Base-by-base conservation (phyloP, 768 basidiomycete species). In the Mycena olivaceomarginata region DNA sequence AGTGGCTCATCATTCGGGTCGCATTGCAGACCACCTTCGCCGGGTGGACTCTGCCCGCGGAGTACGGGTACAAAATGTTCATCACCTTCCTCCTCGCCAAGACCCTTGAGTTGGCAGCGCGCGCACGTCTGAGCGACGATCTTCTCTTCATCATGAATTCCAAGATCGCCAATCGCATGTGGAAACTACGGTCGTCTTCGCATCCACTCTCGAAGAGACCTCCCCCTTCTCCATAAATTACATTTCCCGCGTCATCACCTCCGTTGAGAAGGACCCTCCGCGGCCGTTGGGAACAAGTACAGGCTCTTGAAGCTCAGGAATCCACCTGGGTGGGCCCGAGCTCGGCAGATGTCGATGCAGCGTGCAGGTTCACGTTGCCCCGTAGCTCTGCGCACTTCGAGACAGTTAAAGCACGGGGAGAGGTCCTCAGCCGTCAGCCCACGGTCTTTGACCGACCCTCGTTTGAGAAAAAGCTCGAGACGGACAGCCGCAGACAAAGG, bases 1-100 rank as follows among this genome's bases (percentile, higher is more conserved):
- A 90, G 16, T 92, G 91, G 91, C 86, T 91, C 5, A 79, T 90
- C 15, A 80, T 90, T 46, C 88, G 91, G 9, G 88, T 92, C 5
- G 84, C 85, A 1, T 76, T 90, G 37, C 90, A 91, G 78, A 88
- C 85, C 0, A 84, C 86, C 0, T 80, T 86, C 11, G 37, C 40
- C 39, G 74, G 48, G 79, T 79, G 59, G 59, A 31, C 40, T 20
- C 70, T 78, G 10, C 62, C 39, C 5, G 53, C 31, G 9, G 56
- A 79, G 6, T 69, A 70, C 15, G 79, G 81, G 0, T 92, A 92
- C 82, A 92, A 92, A 70, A 12, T 46, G 2, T 92, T 92, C 81
- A 87, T 91, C 80, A 56, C 88, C 2, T 91, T 85, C 64, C 81
- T 91, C 66, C 79, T 88, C 46, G 78, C 85, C 8, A 51, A 77